Evolutionary conservation across 768 basidiomycete genomes (phyloP).

Genomic region (Russula emetica): DNA sequence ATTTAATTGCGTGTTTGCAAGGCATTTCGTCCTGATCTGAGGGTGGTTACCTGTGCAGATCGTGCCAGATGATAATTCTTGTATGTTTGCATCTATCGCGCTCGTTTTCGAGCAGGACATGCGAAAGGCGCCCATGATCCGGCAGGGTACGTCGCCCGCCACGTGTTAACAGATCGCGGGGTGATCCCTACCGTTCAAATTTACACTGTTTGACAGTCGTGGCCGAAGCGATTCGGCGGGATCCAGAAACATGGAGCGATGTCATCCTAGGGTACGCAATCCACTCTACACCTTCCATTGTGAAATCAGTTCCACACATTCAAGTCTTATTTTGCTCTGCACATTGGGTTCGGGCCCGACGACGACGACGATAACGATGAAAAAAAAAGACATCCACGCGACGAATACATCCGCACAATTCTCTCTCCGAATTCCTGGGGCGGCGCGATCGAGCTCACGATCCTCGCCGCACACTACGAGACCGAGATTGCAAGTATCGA

Average conservation of each 20-base stretch:
- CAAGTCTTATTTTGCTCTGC: no score
- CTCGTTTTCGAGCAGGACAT: slow-evolving; percentile 82
- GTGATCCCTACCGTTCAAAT: not conserved
- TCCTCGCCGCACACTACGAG: slow-evolving; percentile 75
- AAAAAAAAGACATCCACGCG: no score
- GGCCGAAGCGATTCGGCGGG: slow-evolving; percentile 69
- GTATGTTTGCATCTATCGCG: slow-evolving; percentile 84
- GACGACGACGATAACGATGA: no score
- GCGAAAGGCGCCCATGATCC: slow-evolving; percentile 60
- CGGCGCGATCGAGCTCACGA: slow-evolving; percentile 88
- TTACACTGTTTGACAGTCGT: slow-evolving; percentile 55
- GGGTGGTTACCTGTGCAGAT: slow-evolving; percentile 41
- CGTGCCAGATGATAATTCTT: slow-evolving; percentile 97
- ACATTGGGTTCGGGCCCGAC: no score
- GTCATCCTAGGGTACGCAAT: slow-evolving; percentile 90
- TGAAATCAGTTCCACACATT: no score
- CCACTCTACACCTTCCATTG: no score
- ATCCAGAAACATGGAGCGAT: slow-evolving; percentile 73
- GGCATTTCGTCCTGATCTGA: not conserved
- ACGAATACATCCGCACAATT: slow-evolving; percentile 78
- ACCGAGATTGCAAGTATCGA: slow-evolving; percentile 90
- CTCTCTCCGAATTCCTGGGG: slow-evolving; percentile 83
- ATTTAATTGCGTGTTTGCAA: not conserved
- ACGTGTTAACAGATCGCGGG: not conserved
- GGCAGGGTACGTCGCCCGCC: slow-evolving; percentile 54